These are phyloP conservation scores for Xylariaceae sp. DNA, from an alignment of 2,329 filamentous ascomycete genomes.

Conservation along the genomic window DNA sequence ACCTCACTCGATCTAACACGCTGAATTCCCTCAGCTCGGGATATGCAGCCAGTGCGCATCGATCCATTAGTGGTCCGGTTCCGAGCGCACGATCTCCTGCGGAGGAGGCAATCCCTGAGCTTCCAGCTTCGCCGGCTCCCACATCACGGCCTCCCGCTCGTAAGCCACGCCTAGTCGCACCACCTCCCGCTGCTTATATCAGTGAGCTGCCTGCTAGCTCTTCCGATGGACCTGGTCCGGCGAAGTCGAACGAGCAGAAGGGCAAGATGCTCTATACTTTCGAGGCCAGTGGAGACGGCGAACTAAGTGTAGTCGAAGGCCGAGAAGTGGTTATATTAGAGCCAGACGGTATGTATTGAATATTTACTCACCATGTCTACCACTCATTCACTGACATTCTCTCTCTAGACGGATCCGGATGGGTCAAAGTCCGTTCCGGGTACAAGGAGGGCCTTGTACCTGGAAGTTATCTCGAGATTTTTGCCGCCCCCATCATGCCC, in stretches of 20 bases:
- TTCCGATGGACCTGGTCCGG: constrained; percentile 38
- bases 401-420: constrained; percentile 74
- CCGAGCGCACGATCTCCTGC: constrained; percentile 41
- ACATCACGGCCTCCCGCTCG: constrained; percentile 44
- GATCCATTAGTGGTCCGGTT: constrained; percentile 62
- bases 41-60: constrained; percentile 71
- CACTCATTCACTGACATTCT: constrained; percentile 28
- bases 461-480: constrained; percentile 72
- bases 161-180: constrained; percentile 75
- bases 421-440: constrained; percentile 76
- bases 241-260: constrained; percentile 49
- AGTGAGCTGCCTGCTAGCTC: constrained; percentile 56
- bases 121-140: constrained; percentile 33
- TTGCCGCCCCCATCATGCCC: constrained; percentile 41
- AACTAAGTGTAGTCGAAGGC: constrained; percentile 74
- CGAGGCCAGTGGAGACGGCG: constrained; percentile 72
- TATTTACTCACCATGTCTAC: constrained; percentile 1
- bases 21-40: constrained; percentile 88
- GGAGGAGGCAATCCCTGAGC: constrained; percentile 44
- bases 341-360: constrained; percentile 67
- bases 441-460: constrained; percentile 81
- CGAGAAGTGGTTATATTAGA: constrained; percentile 74
- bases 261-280: constrained; percentile 91
- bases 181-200: constrained; percentile 77
- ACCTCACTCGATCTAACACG: constrained; percentile 74